These are phyloP conservation scores for Apophysomyces trapeziformis DNA, from an alignment of 371 early-diverging fungal genomes.

Conservation along the genomic window DNA sequence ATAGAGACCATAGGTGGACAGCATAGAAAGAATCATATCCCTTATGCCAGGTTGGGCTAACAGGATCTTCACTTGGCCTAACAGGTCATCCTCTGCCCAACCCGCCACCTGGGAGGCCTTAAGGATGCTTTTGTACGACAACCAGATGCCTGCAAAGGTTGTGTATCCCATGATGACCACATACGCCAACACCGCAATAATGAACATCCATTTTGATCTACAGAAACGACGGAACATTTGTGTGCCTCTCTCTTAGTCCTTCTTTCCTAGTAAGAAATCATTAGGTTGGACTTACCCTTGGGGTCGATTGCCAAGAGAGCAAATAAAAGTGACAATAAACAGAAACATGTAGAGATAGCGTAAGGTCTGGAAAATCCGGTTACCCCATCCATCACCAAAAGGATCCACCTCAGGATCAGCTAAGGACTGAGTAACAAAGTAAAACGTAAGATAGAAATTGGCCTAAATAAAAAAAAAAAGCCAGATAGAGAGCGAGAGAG, in stretches of 20 bases:
- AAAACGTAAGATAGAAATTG: conserved; percentile 81
- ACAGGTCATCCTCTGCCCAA: conserved; percentile 25
- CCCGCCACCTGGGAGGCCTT: conserved; percentile 21
- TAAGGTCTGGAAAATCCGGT: conserved; percentile 50
- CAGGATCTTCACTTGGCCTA: conserved; percentile 25
- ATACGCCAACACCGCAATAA: conserved; percentile 56
- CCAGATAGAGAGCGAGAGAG: conserved; percentile 41
- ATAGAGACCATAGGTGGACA: conserved; percentile 88
- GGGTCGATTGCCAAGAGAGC: conserved; percentile 85
- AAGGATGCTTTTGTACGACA: conserved; percentile 45
- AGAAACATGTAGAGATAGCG: conserved; percentile 68
- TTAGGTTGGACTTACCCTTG: conserved; percentile 63
- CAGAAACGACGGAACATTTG: conserved; percentile 12
- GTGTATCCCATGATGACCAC: conserved; percentile 61
- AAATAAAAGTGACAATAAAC: conserved; percentile 71
- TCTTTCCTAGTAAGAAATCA: not conserved
- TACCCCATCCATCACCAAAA: conserved; percentile 59
- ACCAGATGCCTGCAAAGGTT: conserved; percentile 55
- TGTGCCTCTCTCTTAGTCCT: conserved; percentile 24
- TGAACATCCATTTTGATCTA: conserved; percentile 60
- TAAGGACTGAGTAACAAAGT: conserved; percentile 66
- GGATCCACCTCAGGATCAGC: conserved; percentile 44
- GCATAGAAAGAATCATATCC: conserved; percentile 78
- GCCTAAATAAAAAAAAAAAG: conserved; percentile 38
- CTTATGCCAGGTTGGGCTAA: conserved; percentile 62